phyloP scores from a whole-genome alignment of 331 rosid species.

The Saraca asoca region DNA sequence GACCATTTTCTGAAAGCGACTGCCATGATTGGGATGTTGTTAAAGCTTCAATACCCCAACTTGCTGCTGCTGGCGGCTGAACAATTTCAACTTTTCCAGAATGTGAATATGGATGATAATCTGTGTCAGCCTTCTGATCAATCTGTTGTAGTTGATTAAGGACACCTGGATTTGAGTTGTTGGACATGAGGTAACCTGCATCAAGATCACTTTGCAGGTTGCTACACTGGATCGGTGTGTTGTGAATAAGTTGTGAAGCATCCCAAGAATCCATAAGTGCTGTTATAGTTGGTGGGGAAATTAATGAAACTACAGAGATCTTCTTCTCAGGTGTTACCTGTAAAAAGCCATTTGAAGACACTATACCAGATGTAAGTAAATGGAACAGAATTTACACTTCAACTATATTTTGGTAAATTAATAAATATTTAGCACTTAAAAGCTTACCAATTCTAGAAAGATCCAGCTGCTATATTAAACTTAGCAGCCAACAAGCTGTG shows the following conservation, averaged over 20 bases:
- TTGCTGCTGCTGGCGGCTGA: conserved; percentile 13
- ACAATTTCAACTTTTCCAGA: neutral
- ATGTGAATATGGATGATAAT: too few relatives aligned
- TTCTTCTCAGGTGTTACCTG: conserved; percentile 28
- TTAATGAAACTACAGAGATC: conserved; percentile 31
- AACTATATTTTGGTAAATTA: neutral
- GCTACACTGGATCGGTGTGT: conserved; percentile 50
- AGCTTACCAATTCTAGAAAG: conserved; percentile 38
- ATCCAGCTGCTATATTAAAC: conserved; percentile 30
- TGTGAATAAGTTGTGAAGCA: conserved; percentile 41
- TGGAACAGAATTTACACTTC: neutral
- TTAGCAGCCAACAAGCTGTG: conserved; percentile 22
- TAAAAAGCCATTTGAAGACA: conserved; percentile 7
- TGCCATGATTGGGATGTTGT: conserved; percentile 28
- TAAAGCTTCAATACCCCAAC: conserved; percentile 43
- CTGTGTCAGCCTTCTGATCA: conserved; percentile 25
- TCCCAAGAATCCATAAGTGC: conserved; percentile 65
- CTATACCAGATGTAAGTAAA: conserved; percentile 4
- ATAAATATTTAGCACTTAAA: neutral
- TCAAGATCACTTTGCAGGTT: conserved; percentile 48
- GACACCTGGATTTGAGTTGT: conserved; percentile 38
- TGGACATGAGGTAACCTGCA: conserved; percentile 44
- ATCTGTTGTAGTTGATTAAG: conserved; percentile 43
- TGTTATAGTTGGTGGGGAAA: too few relatives aligned
- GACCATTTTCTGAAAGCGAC: conserved; percentile 30